Evolutionary conservation across 805 yeast genomes (phyloP), one percentile per base, ranked within the genome.

Genomic region (Wickerhamiella siamensis): DNA sequence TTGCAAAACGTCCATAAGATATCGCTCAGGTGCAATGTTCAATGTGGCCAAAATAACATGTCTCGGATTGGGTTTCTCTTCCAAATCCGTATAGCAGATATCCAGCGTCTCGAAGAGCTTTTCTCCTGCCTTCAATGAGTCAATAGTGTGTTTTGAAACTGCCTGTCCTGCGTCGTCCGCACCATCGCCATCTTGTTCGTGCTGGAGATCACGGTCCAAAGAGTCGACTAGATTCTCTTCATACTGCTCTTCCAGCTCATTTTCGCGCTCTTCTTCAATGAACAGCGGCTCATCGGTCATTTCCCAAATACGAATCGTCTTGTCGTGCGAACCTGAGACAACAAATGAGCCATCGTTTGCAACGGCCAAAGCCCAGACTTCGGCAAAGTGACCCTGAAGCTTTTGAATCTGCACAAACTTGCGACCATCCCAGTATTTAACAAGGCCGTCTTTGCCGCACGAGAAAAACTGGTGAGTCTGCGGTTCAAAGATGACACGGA

Each of bases 381-480:
- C 97, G 43, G 84, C 72, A 45, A 84, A 94, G 59, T 91, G 97
- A 4, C 80, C 87, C 6, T 75, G 72, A 26, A 91, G 66, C 53
- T 80, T 83, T 61, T 91, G 97, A 47, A 91, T 75, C 60, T 88
- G 82, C 52, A 83, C 95, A 60, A 91, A 91, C 61, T 91, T 91
- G 53, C 83, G 93, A 50, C 97, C 99, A 60, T 91, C 99, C 99
- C 99, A 91, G 61, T 84, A 86, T 61, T 91, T 91, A 43, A 91
- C 72, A 45, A 79, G 62, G 12, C 82, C 86, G 61, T 91, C 99
- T 56, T 91, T 91, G 27, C 88, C 79, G 44, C 83, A 77, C 43
- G 94, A 79, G 63, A 91, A 82, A 61, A 91, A 87, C 59, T 87
- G 75, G 58, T 88, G 95, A 12, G 82, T 70, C n/a, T 75, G 77